A percentile compares a stretch with the other conserved stretches of the same genome.
These are phyloP conservation scores for Daldinia eschscholtzii DNA, from an alignment of 2,329 filamentous ascomycete species.

Conservation along the genomic window DNA sequence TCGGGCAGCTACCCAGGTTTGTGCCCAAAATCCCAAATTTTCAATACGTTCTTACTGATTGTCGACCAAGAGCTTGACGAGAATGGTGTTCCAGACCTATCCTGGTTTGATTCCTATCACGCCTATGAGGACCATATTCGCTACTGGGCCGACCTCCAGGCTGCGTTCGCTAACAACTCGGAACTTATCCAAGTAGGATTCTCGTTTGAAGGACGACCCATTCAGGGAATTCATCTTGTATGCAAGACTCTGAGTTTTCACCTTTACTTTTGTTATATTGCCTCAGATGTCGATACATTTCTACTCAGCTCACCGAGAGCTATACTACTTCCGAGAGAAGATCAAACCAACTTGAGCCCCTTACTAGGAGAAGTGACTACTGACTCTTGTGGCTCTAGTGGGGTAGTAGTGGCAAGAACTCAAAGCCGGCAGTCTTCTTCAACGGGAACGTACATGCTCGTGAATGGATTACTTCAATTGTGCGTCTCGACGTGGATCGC, in stretches of 20 bases:
- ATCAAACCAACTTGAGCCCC: background rate
- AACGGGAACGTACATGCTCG: slow-evolving; percentile 67
- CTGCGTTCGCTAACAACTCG: slow-evolving; percentile 60
- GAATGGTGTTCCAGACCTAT: slow-evolving; percentile 49
- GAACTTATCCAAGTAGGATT: slow-evolving; percentile 62
- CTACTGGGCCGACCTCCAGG: slow-evolving; percentile 62
- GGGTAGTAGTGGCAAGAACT: slow-evolving; percentile 59
- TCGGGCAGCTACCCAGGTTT: slow-evolving; percentile 43
- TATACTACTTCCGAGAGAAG: background rate
- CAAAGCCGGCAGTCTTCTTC: slow-evolving; percentile 63
- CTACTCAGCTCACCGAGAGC: background rate
- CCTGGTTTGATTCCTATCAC: slow-evolving; percentile 68
- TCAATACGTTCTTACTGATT: slow-evolving; percentile 17
- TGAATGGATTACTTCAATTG: slow-evolving; percentile 67
- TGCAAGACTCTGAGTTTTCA: background rate
- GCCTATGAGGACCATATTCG: slow-evolving; percentile 64
- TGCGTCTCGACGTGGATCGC: slow-evolving; percentile 57
- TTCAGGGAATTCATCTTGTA: slow-evolving; percentile 69
- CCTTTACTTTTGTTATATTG: background rate
- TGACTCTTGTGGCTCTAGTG: slow-evolving; percentile 47
- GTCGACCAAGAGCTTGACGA: slow-evolving; percentile 28
- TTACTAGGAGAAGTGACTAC: background rate
- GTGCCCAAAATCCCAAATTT: background rate
- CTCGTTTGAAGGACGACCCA: slow-evolving; percentile 62
- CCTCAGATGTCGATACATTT: background rate